Evolutionary conservation across 2,329 filamentous ascomycete species (phyloP), one percentile per base, ranked within the genome.

Genomic region (Catunica adiposa): DNA sequence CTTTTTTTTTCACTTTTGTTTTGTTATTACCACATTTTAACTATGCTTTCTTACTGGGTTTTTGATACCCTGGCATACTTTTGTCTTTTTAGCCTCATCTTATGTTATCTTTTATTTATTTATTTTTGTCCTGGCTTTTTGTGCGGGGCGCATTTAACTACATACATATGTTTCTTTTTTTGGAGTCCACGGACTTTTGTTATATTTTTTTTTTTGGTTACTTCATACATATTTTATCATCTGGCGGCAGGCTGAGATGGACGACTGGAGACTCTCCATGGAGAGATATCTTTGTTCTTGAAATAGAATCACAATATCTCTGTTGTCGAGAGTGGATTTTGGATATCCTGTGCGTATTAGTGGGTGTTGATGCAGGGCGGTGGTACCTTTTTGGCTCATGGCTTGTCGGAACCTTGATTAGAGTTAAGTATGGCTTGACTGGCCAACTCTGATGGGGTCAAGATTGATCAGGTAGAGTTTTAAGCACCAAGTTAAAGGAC

Each of bases 61-160:
- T 31, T 22, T 20, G 34, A 34, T 42, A 31, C 29, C 26, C 17
- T 40, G 5, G n/a, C 17, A 17, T 17, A n/a, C 22, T n/a, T 54
- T 34, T 23, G 7, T 57, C 20, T 54, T 40, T 29, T 47, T 42
- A 37, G 20, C 50, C n/a, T 20, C 11, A 23, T 25, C 26, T 29
- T 54, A 14, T 34, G n/a, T 20, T 52, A 20, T 53, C 11, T 50
- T 26, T 53, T n/a, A 37, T 54, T 42, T 56, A 17, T 25, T 50
- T 53, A 37, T 48, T 15, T 14, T 5, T 44, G 15, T 42, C 15
- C 40, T 20, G 46, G 46, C 53, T 17, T 50, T 57, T 56, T 20
- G n/a, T 56, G 22, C 25, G 54, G 54, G 34, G 48, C 42, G 54
- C 46, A 52, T 34, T 26, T 46, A 38, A 15, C 6, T 1, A 22